Evolutionary conservation across 2,329 filamentous ascomycete genomes (phyloP).

Genomic region (Plenodomus lindquistii): DNA sequence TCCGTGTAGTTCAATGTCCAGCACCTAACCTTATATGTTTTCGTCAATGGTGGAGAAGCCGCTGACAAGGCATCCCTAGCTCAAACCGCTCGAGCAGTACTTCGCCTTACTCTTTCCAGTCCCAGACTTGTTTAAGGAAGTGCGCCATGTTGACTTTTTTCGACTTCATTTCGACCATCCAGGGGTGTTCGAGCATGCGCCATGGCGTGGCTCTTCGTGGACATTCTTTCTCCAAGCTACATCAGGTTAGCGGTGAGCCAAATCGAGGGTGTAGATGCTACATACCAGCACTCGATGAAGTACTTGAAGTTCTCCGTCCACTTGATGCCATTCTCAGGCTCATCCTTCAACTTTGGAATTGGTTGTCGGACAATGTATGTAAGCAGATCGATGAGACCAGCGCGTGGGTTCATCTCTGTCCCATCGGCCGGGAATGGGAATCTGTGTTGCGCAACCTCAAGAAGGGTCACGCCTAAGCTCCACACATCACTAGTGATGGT

Average conservation of each 20-base stretch:
- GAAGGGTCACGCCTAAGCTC: constrained; percentile 92
- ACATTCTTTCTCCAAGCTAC: constrained; percentile 90
- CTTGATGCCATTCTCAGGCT: constrained; percentile 82
- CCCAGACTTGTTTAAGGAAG: constrained; percentile 94
- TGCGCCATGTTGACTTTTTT: constrained; percentile 98
- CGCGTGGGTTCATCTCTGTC: constrained; percentile 90
- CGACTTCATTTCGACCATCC: constrained; percentile 94
- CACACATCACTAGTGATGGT: constrained; percentile 99
- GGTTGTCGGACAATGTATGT: constrained; percentile 97
- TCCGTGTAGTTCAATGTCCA: constrained; percentile 34
- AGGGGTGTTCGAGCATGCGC: constrained; percentile 98
- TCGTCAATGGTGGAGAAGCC: constrained; percentile 22
- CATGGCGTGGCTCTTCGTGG: constrained; percentile 86
- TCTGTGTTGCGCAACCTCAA: constrained; percentile 98
- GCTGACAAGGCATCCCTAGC: constrained; percentile 10
- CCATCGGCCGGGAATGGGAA: constrained; percentile 98
- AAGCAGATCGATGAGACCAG: constrained; percentile 89
- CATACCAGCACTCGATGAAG: constrained; percentile 98
- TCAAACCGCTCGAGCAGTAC: constrained; percentile 1
- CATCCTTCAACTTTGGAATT: constrained; percentile 94
- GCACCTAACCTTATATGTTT: constrained; percentile 38
- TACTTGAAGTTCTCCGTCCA: constrained; percentile 99
- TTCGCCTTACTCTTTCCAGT: constrained; percentile 72
- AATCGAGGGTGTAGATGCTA: constrained; percentile 28
- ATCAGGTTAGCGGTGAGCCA: constrained; percentile 25